Conservation (phyloP, 176 grass and related monocot species). For the Zizania latifolia region DNA sequence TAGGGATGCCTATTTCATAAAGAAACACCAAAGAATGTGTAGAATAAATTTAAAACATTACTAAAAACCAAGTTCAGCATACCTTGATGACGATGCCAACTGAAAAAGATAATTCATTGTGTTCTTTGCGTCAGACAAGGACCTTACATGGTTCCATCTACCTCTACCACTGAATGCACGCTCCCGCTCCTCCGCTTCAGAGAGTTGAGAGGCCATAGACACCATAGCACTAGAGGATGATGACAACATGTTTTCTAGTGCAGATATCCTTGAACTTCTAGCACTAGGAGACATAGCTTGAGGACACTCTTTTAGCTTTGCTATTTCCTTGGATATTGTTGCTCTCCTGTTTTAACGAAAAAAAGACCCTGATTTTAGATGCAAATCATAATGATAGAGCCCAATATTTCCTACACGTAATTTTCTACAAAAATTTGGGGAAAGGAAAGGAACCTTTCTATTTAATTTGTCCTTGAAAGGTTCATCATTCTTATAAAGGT, state of each 20-base stretch:
- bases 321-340: conserved; percentile 82
- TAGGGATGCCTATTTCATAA: background rate
- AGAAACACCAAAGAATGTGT: conserved; percentile 8
- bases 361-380: background rate
- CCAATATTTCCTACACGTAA: no score
- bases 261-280: conserved; percentile 85
- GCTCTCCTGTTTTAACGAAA: conserved; percentile 52
- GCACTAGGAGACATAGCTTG: conserved; percentile 96
- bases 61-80: background rate
- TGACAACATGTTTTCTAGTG: conserved; percentile 86
- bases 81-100: conserved; percentile 76
- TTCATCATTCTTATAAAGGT: background rate
- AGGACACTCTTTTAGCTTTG: conserved; percentile 79
- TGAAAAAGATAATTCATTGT: conserved; percentile 86
- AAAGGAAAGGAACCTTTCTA: no score
- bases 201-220: conserved; percentile 85
- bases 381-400: background rate
- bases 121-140: conserved; percentile 76
- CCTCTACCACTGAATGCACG: conserved; percentile 62
- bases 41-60: background rate
- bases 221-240: conserved; percentile 79
- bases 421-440: no score
- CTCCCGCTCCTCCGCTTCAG: conserved; percentile 85
- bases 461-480: no score
- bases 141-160: conserved; percentile 81